Conservation (phyloP, 208 protist genomes). For the Wallacemonas sp. region DNA sequence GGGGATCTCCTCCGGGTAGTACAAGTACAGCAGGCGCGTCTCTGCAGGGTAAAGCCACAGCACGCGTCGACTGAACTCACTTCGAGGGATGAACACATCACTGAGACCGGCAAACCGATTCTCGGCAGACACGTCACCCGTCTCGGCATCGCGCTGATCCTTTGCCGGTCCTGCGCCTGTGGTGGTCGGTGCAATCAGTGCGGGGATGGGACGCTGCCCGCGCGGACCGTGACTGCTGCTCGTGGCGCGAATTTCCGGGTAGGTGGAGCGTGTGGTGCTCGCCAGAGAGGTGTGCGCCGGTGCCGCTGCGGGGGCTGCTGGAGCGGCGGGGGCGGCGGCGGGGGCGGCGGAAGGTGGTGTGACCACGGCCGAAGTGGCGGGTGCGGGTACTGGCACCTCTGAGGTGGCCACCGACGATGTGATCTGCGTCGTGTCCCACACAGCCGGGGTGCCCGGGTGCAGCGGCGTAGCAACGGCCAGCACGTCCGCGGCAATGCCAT, state of each 20-base stretch:
- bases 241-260: too few species aligned
- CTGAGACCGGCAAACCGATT: slow-evolving; percentile 43
- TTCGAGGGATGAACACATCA: slow-evolving; percentile 80
- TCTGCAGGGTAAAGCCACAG: slow-evolving; percentile 73
- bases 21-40: slow-evolving; percentile 69
- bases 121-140: slow-evolving; percentile 4
- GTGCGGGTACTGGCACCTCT: too few species aligned
- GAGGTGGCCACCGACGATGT: too few species aligned
- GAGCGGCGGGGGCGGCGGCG: too few species aligned
- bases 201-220: too few species aligned
- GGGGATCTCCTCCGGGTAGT: slow-evolving; percentile 83
- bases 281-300: too few species aligned
- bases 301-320: too few species aligned
- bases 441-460: neutral
- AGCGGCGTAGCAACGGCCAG: slow-evolving; percentile 19
- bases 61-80: slow-evolving; percentile 79
- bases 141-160: neutral
- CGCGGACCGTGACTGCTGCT: too few species aligned
- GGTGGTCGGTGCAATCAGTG: neutral
- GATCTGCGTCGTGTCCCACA: neutral
- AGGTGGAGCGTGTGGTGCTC: too few species aligned
- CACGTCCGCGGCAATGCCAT: slow-evolving; percentile 18
- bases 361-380: too few species aligned
- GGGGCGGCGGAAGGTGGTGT: too few species aligned
- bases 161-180: neutral